phyloP scores from a whole-genome alignment of 306 rosid genomes.

The Hippophae tibetana region DNA sequence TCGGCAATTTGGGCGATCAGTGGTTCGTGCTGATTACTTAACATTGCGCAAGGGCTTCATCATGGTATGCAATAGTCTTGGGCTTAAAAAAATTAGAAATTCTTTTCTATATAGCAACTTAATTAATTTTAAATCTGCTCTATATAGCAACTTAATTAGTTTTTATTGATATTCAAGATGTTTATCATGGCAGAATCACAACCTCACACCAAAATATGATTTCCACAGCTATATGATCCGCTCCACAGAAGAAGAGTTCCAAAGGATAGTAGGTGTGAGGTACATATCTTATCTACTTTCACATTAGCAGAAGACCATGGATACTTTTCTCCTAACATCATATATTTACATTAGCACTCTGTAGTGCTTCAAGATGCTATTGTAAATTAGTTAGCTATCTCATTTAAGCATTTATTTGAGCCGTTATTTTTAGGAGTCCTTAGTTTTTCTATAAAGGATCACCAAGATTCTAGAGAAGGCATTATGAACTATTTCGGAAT shows the following conservation, averaged over 20 bases:
- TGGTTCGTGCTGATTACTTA: slow-evolving; percentile 81
- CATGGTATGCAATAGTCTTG: slow-evolving; percentile 37
- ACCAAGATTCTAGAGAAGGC: no score
- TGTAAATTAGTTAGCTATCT: no score
- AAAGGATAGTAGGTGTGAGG: slow-evolving; percentile 97
- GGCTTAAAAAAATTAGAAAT: neutral
- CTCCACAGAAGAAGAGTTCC: slow-evolving; percentile 98
- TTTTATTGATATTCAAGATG: slow-evolving; percentile 10
- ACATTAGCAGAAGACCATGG: no score
- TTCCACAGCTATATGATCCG: slow-evolving; percentile 97
- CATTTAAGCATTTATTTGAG: no score
- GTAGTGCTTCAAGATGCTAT: no score
- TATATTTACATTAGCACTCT: no score
- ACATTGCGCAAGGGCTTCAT: slow-evolving; percentile 92
- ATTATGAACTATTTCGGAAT: no score
- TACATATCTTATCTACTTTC: slow-evolving; percentile 14
- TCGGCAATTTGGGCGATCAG: slow-evolving; percentile 84
- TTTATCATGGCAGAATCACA: slow-evolving; percentile 68
- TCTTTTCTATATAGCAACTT: neutral
- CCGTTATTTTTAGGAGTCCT: no score
- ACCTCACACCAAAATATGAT: slow-evolving; percentile 63
- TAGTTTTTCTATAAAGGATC: no score
- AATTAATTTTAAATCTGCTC: neutral
- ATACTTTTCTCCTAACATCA: no score
- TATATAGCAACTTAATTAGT: neutral